phyloP scores from a whole-genome alignment of 345 rosid genomes.

The Pseudoturritis turrita region DNA sequence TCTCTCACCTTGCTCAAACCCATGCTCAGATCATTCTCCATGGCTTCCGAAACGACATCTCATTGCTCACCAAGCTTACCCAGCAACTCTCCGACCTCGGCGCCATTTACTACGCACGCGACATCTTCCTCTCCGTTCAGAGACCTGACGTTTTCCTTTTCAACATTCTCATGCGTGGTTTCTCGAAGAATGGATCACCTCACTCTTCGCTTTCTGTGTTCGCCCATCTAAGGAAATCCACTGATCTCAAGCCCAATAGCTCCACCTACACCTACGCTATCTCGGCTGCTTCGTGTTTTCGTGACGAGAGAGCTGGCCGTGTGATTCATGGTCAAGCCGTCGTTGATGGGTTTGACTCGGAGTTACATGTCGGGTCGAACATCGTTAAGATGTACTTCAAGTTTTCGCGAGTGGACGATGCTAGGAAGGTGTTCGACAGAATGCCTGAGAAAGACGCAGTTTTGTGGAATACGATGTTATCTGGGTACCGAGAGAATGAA shows the following conservation, averaged over 20 bases:
- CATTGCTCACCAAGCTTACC: conserved; percentile 61
- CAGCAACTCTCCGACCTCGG: conserved; percentile 58
- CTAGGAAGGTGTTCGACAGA: conserved; percentile 55
- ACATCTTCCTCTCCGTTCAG: conserved; percentile 48
- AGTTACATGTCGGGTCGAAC: conserved; percentile 57
- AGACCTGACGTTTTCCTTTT: conserved; percentile 72
- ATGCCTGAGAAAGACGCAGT: conserved; percentile 60
- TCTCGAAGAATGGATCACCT: conserved; percentile 38
- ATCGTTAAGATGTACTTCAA: conserved; percentile 53
- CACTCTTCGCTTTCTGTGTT: conserved; percentile 46
- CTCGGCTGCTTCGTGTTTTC: conserved; percentile 47
- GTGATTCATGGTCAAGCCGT: conserved; percentile 48
- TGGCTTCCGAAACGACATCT: conserved; percentile 46
- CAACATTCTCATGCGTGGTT: conserved; percentile 65
- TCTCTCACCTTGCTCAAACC: conserved; percentile 55
- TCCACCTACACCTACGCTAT: conserved; percentile 52
- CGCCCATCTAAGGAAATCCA: conserved; percentile 38
- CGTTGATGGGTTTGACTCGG: conserved; percentile 52
- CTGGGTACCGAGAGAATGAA: conserved; percentile 52
- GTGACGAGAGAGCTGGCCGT: conserved; percentile 38
- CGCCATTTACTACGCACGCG: conserved; percentile 45
- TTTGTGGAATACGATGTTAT: conserved; percentile 59
- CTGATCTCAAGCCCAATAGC: conserved; percentile 49
- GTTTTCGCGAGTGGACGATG: conserved; percentile 35
- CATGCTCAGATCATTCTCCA: conserved; percentile 62